A percentile compares a stretch with the other conserved stretches of the same genome.
Evolutionary conservation across 2,329 filamentous ascomycete species (phyloP).

Genomic region (Botryotinia narcissicola): DNA sequence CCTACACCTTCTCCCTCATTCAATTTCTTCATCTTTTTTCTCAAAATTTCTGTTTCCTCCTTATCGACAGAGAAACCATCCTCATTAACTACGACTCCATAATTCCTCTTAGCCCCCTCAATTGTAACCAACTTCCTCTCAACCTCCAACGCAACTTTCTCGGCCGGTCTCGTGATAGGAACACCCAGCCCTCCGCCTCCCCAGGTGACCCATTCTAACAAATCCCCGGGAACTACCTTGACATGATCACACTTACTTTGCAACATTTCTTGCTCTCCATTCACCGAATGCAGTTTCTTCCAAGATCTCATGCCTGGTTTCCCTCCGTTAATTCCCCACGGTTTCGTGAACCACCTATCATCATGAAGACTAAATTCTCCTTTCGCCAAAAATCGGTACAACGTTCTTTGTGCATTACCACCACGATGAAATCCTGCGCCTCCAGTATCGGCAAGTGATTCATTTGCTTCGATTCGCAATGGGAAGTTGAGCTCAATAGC

Average conservation of each 20-base stretch:
- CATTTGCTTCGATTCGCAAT: slow-evolving; percentile 16
- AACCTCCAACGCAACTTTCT: slow-evolving; percentile 15
- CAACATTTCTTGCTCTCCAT: background rate
- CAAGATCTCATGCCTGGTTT: slow-evolving; percentile 6
- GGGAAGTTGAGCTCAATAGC: slow-evolving; percentile 16
- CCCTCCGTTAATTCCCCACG: slow-evolving; percentile 10
- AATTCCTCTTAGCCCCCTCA: background rate
- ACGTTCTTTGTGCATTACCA: slow-evolving; percentile 12
- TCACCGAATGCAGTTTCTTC: slow-evolving; percentile 3
- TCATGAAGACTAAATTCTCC: slow-evolving; percentile 16
- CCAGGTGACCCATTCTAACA: slow-evolving; percentile 18
- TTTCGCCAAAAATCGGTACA: slow-evolving; percentile 6
- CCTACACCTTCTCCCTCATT: background rate
- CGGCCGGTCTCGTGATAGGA: slow-evolving; percentile 6
- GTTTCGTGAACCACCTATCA: slow-evolving; percentile 17
- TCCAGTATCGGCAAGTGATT: slow-evolving; percentile 15
- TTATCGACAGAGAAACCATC: slow-evolving; percentile 4
- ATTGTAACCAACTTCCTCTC: slow-evolving; percentile 8
- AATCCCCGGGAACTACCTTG: slow-evolving; percentile 2
- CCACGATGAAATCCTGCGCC: slow-evolving; percentile 11
- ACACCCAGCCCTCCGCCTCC: slow-evolving; percentile 8
- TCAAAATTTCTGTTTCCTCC: background rate
- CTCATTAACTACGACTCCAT: slow-evolving; percentile 8
- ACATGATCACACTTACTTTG: slow-evolving; percentile 17
- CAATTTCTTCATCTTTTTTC: slow-evolving; percentile 2